Evolutionary conservation across 768 basidiomycete genomes (phyloP).

Genomic region (Podaxis mareebaensis): DNA sequence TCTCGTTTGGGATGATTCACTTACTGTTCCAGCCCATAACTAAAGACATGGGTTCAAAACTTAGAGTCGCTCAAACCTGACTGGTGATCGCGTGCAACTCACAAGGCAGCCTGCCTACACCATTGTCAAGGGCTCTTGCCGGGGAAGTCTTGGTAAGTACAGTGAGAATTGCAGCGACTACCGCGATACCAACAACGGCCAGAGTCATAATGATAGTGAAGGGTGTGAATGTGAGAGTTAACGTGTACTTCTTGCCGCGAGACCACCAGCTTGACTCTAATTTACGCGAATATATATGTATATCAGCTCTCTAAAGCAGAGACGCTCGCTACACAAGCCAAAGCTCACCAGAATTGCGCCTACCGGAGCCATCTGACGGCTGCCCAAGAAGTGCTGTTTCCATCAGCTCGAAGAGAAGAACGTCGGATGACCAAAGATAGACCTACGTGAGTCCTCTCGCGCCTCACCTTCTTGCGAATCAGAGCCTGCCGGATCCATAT

Average conservation of each 20-base stretch:
- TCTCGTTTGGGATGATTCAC: not conserved
- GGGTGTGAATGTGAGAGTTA: conserved; percentile 25
- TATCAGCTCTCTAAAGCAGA: not conserved
- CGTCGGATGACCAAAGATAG: not conserved
- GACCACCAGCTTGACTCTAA: not conserved
- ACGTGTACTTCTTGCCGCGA: conserved; percentile 12
- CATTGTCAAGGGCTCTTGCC: conserved; percentile 12
- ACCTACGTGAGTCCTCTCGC: conserved; percentile 10
- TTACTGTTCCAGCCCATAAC: conserved; percentile 19
- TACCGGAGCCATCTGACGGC: not conserved
- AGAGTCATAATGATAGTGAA: conserved; percentile 23
- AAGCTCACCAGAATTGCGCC: not conserved
- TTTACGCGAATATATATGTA: not conserved
- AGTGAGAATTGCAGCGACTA: conserved; percentile 15
- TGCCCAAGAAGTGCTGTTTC: conserved; percentile 10
- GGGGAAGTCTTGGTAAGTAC: not conserved
- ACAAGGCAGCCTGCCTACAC: conserved; percentile 14
- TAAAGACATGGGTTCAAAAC: not conserved
- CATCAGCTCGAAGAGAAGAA: not conserved
- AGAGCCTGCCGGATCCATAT: not conserved
- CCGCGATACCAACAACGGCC: conserved; percentile 20
- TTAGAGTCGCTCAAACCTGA: not conserved
- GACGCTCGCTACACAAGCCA: not conserved
- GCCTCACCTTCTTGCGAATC: not conserved
- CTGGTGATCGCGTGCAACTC: not conserved